Conservation (phyloP, 2,329 filamentous ascomycete genomes). For the Fusarium sp. region DNA sequence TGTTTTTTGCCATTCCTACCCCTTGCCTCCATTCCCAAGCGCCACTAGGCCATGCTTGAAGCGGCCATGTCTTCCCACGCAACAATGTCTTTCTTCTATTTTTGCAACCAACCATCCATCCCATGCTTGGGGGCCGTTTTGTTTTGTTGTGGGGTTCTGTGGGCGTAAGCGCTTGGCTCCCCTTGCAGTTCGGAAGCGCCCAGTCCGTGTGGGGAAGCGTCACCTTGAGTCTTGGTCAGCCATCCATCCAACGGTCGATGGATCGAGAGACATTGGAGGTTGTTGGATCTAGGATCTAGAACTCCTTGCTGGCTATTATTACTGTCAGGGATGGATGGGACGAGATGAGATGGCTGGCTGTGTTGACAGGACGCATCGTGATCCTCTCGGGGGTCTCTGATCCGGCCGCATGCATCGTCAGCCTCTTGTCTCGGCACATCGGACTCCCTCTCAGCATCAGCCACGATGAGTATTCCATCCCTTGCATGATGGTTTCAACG, state of each 20-base stretch:
- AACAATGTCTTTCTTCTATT: slow-evolving; percentile 36
- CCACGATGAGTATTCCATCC: slow-evolving; percentile 36
- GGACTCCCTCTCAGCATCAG: slow-evolving; percentile 25
- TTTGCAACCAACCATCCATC: slow-evolving; percentile 27
- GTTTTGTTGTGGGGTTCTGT: slow-evolving; percentile 32
- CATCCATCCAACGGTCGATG: slow-evolving; percentile 21
- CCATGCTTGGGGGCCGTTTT: slow-evolving; percentile 27
- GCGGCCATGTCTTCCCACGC: slow-evolving; percentile 20
- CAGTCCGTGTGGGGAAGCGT: slow-evolving; percentile 35
- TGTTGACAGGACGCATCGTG: slow-evolving; percentile 19
- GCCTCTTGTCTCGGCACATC: slow-evolving; percentile 35
- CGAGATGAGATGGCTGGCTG: slow-evolving; percentile 13
- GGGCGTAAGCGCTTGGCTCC: slow-evolving; percentile 39
- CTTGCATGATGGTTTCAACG: slow-evolving; percentile 36
- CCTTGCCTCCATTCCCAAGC: slow-evolving; percentile 32
- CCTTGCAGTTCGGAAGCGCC: slow-evolving; percentile 40
- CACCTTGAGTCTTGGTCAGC: slow-evolving; percentile 27
- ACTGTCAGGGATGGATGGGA: slow-evolving; percentile 19
- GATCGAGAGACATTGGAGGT: slow-evolving; percentile 18
- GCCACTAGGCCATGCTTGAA: slow-evolving; percentile 18
- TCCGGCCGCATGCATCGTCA: slow-evolving; percentile 32
- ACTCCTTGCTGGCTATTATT: slow-evolving; percentile 24
- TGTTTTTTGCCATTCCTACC: slow-evolving; percentile 31
- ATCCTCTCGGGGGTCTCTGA: slow-evolving; percentile 28
- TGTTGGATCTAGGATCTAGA: slow-evolving; percentile 28